A percentile compares a stretch with the other conserved stretches of the same genome.
Conservation (phyloP, 78 protist species). For the Dictyostelium citrinum region DNA sequence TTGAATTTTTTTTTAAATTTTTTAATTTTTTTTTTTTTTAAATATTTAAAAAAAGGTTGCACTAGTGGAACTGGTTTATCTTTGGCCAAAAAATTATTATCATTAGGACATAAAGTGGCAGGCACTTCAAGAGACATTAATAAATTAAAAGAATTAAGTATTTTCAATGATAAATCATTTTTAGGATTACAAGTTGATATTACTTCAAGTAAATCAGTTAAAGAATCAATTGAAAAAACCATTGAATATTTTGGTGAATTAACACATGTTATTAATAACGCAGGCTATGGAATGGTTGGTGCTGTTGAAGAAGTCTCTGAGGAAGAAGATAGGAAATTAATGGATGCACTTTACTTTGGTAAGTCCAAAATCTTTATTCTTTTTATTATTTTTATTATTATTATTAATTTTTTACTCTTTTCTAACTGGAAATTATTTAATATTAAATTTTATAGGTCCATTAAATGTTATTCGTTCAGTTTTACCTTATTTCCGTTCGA, state of each 20-base stretch:
- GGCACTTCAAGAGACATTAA: constrained; percentile 16
- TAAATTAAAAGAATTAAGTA: not conserved
- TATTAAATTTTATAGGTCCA: not conserved
- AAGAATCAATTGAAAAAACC: not conserved
- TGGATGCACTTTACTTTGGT: constrained; percentile 10
- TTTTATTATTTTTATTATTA: no score
- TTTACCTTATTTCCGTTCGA: not conserved
- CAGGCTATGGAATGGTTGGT: not conserved
- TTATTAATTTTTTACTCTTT: no score
- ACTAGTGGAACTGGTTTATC: constrained; percentile 31
- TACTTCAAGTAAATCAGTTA: not conserved
- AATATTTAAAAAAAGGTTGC: not conserved
- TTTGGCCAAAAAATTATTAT: not conserved
- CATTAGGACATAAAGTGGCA: not conserved
- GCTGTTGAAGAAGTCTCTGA: not conserved
- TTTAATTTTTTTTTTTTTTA: no score
- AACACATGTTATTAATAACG: constrained; percentile 21
- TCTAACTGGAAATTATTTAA: no score
- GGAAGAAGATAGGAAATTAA: not conserved
- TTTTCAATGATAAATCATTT: not conserved
- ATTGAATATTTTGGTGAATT: constrained; percentile 8
- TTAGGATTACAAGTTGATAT: constrained; percentile 8
- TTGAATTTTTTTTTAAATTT: no score
- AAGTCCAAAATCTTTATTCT: no score
- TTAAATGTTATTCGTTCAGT: constrained; percentile 1